These are phyloP conservation scores for Candida freyschussii DNA, from an alignment of 1,139 yeast species.

Conservation along the genomic window DNA sequence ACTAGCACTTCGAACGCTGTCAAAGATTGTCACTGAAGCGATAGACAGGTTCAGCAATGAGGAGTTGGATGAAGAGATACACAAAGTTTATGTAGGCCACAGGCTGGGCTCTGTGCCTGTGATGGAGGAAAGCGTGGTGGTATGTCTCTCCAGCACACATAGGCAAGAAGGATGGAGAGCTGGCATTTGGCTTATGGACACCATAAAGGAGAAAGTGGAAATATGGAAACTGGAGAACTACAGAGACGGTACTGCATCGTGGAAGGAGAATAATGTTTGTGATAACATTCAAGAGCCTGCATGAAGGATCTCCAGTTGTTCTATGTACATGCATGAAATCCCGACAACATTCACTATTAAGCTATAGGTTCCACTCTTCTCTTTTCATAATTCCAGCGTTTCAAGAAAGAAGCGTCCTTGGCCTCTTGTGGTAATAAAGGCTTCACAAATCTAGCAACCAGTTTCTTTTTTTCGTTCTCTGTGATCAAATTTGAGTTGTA, in stretches of 20 bases:
- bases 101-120: slow-evolving; percentile 44
- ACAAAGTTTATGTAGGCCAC: slow-evolving; percentile 37
- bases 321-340: slow-evolving; percentile 3
- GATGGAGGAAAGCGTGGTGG: slow-evolving; percentile 38
- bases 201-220: slow-evolving; percentile 38
- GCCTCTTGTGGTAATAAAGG: slow-evolving; percentile 37
- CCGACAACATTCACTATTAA: slow-evolving; percentile 33
- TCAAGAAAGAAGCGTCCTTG: slow-evolving; percentile 32
- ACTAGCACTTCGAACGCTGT: slow-evolving; percentile 78
- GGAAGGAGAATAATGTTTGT: slow-evolving; percentile 37
- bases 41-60: slow-evolving; percentile 21
- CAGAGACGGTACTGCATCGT: slow-evolving; percentile 32
- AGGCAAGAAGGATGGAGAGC: slow-evolving; percentile 45
- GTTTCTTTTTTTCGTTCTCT: slow-evolving; percentile 34
- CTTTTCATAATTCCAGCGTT: slow-evolving; percentile 46
- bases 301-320: slow-evolving; percentile 6
- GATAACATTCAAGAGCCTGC: too few species aligned
- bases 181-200: slow-evolving; percentile 39
- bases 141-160: slow-evolving; percentile 41
- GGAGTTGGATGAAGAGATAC: slow-evolving; percentile 20
- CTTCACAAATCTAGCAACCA: slow-evolving; percentile 38
- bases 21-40: slow-evolving; percentile 32
- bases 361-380: slow-evolving; percentile 38
- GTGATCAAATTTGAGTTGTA: slow-evolving; percentile 34
- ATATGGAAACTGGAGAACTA: slow-evolving; percentile 46